Evolutionary conservation across 768 basidiomycete species (phyloP), one percentile per base, ranked within the genome.

Genomic region (Holtermannia corniformis): DNA sequence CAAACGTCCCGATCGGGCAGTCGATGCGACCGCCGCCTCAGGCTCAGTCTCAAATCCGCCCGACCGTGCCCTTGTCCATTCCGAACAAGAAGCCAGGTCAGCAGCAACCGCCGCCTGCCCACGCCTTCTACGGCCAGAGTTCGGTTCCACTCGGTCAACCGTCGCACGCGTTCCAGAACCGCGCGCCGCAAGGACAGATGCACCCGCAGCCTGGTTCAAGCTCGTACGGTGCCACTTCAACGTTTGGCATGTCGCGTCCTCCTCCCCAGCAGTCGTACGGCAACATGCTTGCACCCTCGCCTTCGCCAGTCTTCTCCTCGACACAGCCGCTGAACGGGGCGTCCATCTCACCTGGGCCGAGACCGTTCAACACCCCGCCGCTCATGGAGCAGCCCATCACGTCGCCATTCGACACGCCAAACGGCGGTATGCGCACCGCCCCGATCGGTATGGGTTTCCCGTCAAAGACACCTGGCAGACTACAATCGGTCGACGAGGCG

Each of bases 391-490:
- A n/a, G 5, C 11, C n/a, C 10, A 44, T 44, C 7, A 26, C 25
- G 10, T 22, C 16, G 16, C 43, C 22, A 20, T 22, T 22, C 43
- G 43, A 44, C 43, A 10, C 43, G 5, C 5, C 45, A 14, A 32
- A 55, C 25, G 60, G 53, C 28, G 52, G 54, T n/a, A 28, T 56
- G 43, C 47, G 61, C 1, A 63, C 64, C 11, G 63, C 63, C 4
- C 55, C 65, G 1, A 63, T 70, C 41, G 68, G 68, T 12, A 61
- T 70, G 52, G 68, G 68, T 16, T 64, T 66, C 59, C 64, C 64
- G 24, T 56, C 57, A 3, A 57, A 56, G 50, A 60, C 61, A 25
- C 42, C 53, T 16, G 44, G 13, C 24, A 49, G 65, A n/a, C 47
- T 60, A 1, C 53, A 58, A 10, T 60, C 59, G 3, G 46, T 60